These are phyloP conservation scores for Penicillium sp. DNA, from an alignment of 2,329 filamentous ascomycete species.

Conservation along the genomic window DNA sequence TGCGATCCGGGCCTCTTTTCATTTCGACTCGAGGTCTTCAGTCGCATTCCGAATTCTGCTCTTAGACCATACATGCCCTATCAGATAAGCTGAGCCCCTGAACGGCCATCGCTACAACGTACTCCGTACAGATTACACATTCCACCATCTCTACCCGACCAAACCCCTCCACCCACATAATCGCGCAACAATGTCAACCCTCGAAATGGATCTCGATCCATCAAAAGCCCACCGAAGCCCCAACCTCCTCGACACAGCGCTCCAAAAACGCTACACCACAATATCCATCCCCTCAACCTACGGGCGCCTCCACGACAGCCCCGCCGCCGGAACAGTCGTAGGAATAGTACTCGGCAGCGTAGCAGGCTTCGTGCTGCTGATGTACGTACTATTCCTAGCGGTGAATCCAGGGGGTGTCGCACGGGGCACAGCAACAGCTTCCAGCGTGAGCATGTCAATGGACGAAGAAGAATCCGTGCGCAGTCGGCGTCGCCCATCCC, in stretches of 20 bases:
- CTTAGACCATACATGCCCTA: too few species aligned
- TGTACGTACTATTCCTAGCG: slow-evolving; percentile 56
- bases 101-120: too few species aligned
- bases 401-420: slow-evolving; percentile 48
- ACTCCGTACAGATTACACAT: neutral
- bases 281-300: slow-evolving; percentile 65
- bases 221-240: slow-evolving; percentile 1
- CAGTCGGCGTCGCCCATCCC: slow-evolving; percentile 18
- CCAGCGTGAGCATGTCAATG: slow-evolving; percentile 18
- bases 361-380: slow-evolving; percentile 55
- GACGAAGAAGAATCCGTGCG: slow-evolving; percentile 31
- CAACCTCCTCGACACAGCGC: slow-evolving; percentile 13
- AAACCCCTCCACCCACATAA: neutral
- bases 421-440: slow-evolving; percentile 13
- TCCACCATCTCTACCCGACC: neutral
- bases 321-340: slow-evolving; percentile 58
- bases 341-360: slow-evolving; percentile 58
- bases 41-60: neutral
- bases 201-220: neutral
- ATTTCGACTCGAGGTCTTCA: too few species aligned
- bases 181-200: neutral
- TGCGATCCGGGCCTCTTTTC: neutral
- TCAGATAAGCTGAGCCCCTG: too few species aligned
- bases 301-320: slow-evolving; percentile 54
- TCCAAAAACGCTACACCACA: slow-evolving; percentile 32